phyloP scores from a whole-genome alignment of 257 asterid species.

The Solanum paucissectum region DNA sequence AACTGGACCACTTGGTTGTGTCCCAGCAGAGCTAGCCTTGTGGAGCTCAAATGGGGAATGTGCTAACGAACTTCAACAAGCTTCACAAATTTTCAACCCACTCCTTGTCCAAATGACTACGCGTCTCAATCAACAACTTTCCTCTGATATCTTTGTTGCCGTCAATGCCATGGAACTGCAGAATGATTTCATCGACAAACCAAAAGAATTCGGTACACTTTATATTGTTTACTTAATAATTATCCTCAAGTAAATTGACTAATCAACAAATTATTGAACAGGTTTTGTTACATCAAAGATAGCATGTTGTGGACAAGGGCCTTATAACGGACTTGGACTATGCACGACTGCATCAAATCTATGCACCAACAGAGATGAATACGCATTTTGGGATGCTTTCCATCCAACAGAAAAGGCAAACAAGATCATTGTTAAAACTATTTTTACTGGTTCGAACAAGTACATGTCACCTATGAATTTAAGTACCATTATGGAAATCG shows the following conservation, averaged over 20 bases:
- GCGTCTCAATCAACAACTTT: conserved; percentile 40
- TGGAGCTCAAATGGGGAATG: conserved; percentile 61
- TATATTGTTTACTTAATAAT: no score
- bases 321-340: conserved; percentile 43
- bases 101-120: conserved; percentile 46
- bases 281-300: conserved; percentile 49
- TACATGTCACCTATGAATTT: conserved; percentile 69
- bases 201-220: conserved; percentile 18
- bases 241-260: not conserved
- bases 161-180: conserved; percentile 53
- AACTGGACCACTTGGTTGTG: conserved; percentile 88
- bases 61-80: conserved; percentile 49
- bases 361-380: conserved; percentile 48
- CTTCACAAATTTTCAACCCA: conserved; percentile 53
- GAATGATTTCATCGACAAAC: conserved; percentile 52
- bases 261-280: not conserved
- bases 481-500: conserved; percentile 49
- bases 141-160: conserved; percentile 47
- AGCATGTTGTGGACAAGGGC: conserved; percentile 73
- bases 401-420: conserved; percentile 64
- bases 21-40: conserved; percentile 60
- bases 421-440: conserved; percentile 31
- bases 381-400: conserved; percentile 64
- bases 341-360: conserved; percentile 42
- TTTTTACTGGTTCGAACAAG: conserved; percentile 33